phyloP scores from a whole-genome alignment of 495 filamentous ascomycete genomes.

The Hyaloscypha bicolor region DNA sequence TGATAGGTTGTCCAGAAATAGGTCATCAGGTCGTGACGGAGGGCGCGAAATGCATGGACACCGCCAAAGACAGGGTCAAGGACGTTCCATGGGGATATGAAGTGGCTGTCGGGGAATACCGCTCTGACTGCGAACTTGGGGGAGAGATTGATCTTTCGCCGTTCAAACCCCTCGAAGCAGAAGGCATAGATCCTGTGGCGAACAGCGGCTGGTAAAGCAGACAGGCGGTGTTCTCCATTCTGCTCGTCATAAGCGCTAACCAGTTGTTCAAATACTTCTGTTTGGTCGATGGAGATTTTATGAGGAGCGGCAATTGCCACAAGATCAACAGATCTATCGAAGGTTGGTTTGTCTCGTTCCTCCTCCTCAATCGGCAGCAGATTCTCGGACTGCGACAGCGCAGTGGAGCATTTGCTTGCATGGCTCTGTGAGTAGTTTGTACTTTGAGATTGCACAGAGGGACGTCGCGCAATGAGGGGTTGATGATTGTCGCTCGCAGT shows the following conservation, averaged over 20 bases:
- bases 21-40: conserved; percentile 28
- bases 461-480: too few species aligned
- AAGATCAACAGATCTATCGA: conserved; percentile 19
- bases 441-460: background rate
- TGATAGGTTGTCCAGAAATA: conserved; percentile 33
- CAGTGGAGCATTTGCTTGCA: background rate
- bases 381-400: background rate
- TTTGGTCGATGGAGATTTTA: background rate
- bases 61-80: conserved; percentile 29
- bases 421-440: background rate
- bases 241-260: background rate
- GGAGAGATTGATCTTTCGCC: conserved; percentile 26
- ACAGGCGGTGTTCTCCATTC: conserved; percentile 6
- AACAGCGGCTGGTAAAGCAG: conserved; percentile 16
- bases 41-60: conserved; percentile 11
- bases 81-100: conserved; percentile 27
- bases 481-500: too few species aligned
- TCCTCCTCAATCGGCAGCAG: background rate
- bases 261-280: conserved; percentile 7
- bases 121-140: conserved; percentile 24
- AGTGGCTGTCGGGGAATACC: conserved; percentile 22
- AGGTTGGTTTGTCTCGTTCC: background rate
- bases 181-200: conserved; percentile 25
- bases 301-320: background rate
- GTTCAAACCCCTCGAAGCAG: conserved; percentile 16